Base-by-base conservation (phyloP, 257 asterid species). In the Penstemon newberryi region DNA sequence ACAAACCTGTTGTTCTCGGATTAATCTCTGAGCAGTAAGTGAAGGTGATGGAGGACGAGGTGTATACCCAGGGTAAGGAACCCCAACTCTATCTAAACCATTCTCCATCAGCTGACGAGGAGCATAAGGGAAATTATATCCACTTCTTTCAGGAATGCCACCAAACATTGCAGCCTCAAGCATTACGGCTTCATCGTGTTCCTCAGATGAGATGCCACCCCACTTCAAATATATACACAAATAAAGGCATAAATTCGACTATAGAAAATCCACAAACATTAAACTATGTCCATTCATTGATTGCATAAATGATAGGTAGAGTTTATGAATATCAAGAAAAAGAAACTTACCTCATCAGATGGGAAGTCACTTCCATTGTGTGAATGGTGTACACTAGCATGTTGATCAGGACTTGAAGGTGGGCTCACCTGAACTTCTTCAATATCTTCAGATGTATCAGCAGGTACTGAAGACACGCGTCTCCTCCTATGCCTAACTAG, bases 131-230 rank as follows among this genome's bases (percentile, higher is more conserved):
- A 80, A 63, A 74, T 72, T 82, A 79, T 86, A 88, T 45, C 84
- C 91, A 75, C 73, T 80, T 57, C 84, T 87, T 78, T 94, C 99
- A 49, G 96, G 93, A 45, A 94, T 66, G 65, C 98, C 98, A 67
- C 98, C 98, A 83, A 93, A 90, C 91, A 93, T 82, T 50, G 98
- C 98, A 73, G 98, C 98, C 83, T 93, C 98, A 65, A 93, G 97
- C 98, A 93, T 93, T 55, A 90, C 97, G 66, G 98, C 98, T 79
- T 93, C 98, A 64, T 93, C 98, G 41, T 90, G 98, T 73, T 93
- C 98, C 87, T 56, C 95, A 8, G 98, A 88, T 61, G 98, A 93
- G 67, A 93, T 93, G 75, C 98, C 97, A 62, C 97, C 98, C 98
- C 97, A 93, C 98, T 93, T 78, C 58, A 80, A 51, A 73, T 62